A percentile compares a stretch with the other conserved stretches of the same genome.
Conservation (phyloP, 2,329 filamentous ascomycete species). For the Pseudocercospora crystallina region DNA sequence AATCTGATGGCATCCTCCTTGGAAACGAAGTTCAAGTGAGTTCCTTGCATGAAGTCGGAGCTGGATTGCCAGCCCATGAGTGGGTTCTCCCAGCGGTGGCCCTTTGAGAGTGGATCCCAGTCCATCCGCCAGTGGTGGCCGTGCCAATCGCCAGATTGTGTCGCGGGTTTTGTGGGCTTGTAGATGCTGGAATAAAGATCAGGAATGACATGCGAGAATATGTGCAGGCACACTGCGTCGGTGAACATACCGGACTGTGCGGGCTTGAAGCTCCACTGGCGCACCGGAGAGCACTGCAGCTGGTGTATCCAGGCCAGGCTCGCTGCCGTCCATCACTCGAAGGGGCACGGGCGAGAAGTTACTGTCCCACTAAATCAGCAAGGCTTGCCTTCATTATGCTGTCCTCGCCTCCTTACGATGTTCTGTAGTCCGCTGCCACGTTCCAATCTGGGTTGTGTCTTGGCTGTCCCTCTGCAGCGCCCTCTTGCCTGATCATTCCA, state of each 20-base stretch:
- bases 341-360: constrained; percentile 89
- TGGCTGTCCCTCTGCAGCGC: constrained; percentile 51
- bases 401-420: constrained; percentile 65
- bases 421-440: constrained; percentile 79
- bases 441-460: constrained; percentile 79
- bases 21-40: constrained; percentile 80
- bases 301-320: constrained; percentile 70
- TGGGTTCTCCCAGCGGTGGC: constrained; percentile 96
- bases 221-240: neutral
- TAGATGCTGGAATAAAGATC: constrained; percentile 68
- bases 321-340: constrained; percentile 85
- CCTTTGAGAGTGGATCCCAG: constrained; percentile 90
- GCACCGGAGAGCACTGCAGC: constrained; percentile 89
- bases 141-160: constrained; percentile 89
- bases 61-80: constrained; percentile 99
- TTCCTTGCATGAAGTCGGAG: constrained; percentile 92
- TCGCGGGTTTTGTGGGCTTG: constrained; percentile 87
- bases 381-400: constrained; percentile 2
- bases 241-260: constrained; percentile 77
- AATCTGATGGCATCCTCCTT: constrained; percentile 96
- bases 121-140: constrained; percentile 92
- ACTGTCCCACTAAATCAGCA: constrained; percentile 51
- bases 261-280: constrained; percentile 87
- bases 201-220: neutral
- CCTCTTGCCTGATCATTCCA: constrained; percentile 53